phyloP scores from a whole-genome alignment of 441 rosid species.

The Pelargonium citronellum region DNA sequence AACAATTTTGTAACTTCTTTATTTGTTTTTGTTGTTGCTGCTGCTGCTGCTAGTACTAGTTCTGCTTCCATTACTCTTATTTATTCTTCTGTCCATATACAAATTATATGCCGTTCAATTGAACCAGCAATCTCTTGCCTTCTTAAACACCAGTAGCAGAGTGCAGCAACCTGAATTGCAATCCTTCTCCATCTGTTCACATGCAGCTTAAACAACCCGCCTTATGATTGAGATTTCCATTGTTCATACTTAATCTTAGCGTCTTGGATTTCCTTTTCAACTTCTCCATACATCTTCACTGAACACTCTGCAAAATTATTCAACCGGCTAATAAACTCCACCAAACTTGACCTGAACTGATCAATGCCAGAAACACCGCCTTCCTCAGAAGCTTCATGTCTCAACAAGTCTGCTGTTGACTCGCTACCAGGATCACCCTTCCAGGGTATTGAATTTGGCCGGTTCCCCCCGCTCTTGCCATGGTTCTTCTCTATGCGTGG shows the following conservation, averaged over 20 bases:
- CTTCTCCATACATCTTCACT: not conserved
- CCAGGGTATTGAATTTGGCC: constrained; percentile 22
- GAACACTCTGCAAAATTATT: not conserved
- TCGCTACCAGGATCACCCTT: constrained; percentile 35
- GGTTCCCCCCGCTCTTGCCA: constrained; percentile 34
- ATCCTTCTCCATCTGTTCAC: too few species aligned
- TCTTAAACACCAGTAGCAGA: too few species aligned
- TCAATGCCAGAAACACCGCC: constrained; percentile 30
- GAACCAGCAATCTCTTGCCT: too few species aligned
- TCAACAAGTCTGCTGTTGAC: constrained; percentile 33
- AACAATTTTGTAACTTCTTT: too few species aligned
- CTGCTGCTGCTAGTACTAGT: too few species aligned
- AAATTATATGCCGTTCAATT: too few species aligned
- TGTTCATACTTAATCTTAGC: not conserved
- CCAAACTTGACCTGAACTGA: not conserved
- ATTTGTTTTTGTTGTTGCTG: too few species aligned
- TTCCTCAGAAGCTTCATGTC: constrained; percentile 52
- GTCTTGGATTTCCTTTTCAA: not conserved
- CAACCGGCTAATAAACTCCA: not conserved
- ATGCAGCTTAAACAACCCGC: too few species aligned
- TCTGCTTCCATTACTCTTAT: too few species aligned
- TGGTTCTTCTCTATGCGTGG: constrained; percentile 72
- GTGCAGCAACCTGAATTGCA: too few species aligned
- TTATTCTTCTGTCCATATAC: too few species aligned
- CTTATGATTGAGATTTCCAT: constrained; percentile 3